Evolutionary conservation across 1,284 basidiomycete genomes (phyloP).

Genomic region (Cutaneotrichosporon sp.): DNA sequence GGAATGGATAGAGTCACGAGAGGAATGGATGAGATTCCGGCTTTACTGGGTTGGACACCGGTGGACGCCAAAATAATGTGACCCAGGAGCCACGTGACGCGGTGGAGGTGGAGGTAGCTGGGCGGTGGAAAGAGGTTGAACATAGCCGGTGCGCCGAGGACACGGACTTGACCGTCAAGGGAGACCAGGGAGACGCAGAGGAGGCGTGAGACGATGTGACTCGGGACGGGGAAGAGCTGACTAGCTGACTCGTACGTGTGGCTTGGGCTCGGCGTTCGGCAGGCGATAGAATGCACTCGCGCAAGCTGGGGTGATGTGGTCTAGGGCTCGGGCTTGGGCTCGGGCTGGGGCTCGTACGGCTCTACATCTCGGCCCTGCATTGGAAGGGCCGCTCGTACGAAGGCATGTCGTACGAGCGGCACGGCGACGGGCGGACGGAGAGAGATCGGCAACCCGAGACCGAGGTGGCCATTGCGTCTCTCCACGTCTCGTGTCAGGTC

Average conservation of each 20-base stretch:
- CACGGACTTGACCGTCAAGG: not conserved
- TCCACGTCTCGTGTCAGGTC: no score
- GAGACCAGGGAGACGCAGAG: not conserved
- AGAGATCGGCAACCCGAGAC: not conserved
- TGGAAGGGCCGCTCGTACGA: no score
- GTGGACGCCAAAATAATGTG: not conserved
- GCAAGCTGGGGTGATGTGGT: no score
- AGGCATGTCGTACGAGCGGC: no score
- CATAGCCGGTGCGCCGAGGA: not conserved
- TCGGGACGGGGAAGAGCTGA: not conserved
- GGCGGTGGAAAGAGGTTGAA: no score
- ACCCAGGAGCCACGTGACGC: not conserved
- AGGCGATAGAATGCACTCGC: no score
- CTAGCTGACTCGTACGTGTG: not conserved
- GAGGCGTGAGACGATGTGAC: not conserved
- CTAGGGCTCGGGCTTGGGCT: no score
- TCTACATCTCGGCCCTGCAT: no score
- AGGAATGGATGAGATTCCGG: not conserved
- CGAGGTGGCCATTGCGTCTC: not conserved
- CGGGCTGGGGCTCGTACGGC: no score
- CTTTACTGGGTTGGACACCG: not conserved
- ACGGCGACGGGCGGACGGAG: no score
- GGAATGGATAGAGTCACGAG: not conserved
- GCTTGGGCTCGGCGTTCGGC: no score
- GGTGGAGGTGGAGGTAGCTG: not conserved